phyloP scores from a whole-genome alignment of 2,329 filamentous ascomycete species.

The Aspergillus sp. region DNA sequence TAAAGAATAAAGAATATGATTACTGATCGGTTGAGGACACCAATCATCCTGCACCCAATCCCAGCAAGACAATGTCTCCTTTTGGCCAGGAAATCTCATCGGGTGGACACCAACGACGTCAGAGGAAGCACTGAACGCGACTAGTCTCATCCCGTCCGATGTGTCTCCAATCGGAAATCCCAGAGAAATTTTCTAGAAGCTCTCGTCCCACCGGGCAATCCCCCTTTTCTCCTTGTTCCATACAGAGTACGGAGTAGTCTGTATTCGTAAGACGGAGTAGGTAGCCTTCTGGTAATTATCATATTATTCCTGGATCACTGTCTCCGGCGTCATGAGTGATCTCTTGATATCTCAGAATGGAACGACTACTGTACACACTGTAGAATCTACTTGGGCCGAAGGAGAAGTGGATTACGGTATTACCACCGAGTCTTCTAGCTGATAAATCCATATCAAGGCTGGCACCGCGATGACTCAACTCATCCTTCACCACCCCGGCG shows the following conservation, averaged over 20 bases:
- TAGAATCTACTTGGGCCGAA: not conserved
- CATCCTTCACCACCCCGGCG: not conserved
- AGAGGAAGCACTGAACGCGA: slow-evolving; percentile 3
- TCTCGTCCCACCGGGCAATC: slow-evolving; percentile 7
- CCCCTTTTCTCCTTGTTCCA: slow-evolving; percentile 3
- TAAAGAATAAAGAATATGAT: slow-evolving; percentile 16
- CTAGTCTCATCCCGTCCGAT: slow-evolving; percentile 17
- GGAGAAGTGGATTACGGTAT: not conserved
- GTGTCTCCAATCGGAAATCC: slow-evolving; percentile 21
- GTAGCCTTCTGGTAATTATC: no score
- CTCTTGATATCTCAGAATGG: no score
- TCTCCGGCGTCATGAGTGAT: not conserved
- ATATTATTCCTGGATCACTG: not conserved
- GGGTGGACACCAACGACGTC: slow-evolving; percentile 21
- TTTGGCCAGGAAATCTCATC: slow-evolving; percentile 18
- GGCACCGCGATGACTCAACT: not conserved
- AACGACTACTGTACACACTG: no score
- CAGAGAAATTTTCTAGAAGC: slow-evolving; percentile 27
- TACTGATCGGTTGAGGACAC: not conserved
- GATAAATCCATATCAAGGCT: not conserved
- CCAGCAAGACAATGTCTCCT: slow-evolving; percentile 10
- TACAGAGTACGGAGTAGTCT: no score
- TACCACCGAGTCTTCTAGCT: not conserved
- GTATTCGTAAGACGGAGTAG: no score
- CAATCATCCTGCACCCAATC: no score